phyloP scores from a whole-genome alignment of 1,284 basidiomycete species.

The Coniferiporia weirii region DNA sequence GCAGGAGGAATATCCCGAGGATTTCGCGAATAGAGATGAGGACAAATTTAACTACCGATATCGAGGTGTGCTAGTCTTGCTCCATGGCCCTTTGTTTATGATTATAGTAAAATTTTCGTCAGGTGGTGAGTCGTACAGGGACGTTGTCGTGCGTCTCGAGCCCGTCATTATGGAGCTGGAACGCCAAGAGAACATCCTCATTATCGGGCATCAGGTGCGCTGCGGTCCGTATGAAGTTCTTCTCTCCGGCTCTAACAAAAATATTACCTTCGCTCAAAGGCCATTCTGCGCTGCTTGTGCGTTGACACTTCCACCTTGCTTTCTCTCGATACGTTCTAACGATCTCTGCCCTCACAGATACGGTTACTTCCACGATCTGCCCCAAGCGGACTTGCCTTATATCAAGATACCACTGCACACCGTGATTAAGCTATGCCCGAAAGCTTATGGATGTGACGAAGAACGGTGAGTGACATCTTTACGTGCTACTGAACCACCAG shows the following conservation, averaged over 20 bases:
- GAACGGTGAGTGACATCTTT: conserved; percentile 59
- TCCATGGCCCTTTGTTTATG: background rate
- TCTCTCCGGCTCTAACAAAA: background rate
- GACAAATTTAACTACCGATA: conserved; percentile 99
- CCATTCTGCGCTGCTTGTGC: conserved; percentile 85
- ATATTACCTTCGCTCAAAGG: conserved; percentile 36
- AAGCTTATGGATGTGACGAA: conserved; percentile 98
- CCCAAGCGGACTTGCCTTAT: conserved; percentile 93
- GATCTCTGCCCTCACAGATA: conserved; percentile 46
- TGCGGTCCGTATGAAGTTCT: conserved; percentile 4
- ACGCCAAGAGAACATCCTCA: conserved; percentile 93
- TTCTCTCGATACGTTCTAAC: background rate
- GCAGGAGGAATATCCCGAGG: conserved; percentile 92
- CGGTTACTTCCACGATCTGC: conserved; percentile 91
- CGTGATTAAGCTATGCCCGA: conserved; percentile 96
- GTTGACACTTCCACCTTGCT: conserved; percentile 27
- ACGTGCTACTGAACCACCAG: background rate
- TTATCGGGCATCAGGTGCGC: conserved; percentile 89
- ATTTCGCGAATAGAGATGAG: conserved; percentile 97
- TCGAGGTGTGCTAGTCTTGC: conserved; percentile 48
- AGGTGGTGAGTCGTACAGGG: conserved; percentile 92
- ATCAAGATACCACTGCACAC: conserved; percentile 97
- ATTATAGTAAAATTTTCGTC: background rate
- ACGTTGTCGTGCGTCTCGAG: conserved; percentile 93
- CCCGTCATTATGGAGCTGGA: conserved; percentile 99